A percentile compares a stretch with the other conserved stretches of the same genome.
phyloP scores from a whole-genome alignment of 148 eudicot species.

The Arctostaphylos glauca region DNA sequence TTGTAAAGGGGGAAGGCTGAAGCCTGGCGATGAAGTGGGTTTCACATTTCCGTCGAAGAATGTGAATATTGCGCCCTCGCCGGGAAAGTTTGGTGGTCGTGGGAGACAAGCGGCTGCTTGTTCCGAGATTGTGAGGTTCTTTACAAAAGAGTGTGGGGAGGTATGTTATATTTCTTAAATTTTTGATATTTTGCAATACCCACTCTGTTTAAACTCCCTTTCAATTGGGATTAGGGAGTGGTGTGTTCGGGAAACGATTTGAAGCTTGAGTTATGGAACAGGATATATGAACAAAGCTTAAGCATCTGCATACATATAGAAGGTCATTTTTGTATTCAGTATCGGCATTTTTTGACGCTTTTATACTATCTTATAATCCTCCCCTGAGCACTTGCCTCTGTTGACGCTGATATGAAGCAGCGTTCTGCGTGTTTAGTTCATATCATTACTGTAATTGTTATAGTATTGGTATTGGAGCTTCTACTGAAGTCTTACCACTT shows the following conservation, averaged over 20 bases:
- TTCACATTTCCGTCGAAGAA: constrained; percentile 58
- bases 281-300: background rate
- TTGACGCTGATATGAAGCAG: background rate
- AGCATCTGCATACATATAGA: background rate
- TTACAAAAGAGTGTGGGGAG: constrained; percentile 71
- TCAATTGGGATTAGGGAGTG: background rate
- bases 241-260: background rate
- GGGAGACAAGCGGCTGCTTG: constrained; percentile 46
- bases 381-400: background rate
- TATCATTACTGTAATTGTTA: background rate
- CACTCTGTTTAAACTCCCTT: no score
- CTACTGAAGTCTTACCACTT: background rate
- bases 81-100: constrained; percentile 58
- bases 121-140: constrained; percentile 92
- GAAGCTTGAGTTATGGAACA: background rate
- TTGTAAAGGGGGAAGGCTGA: constrained; percentile 72
- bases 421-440: background rate
- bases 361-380: background rate
- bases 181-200: background rate
- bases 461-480: background rate
- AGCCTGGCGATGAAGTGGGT: constrained; percentile 63
- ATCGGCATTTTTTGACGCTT: background rate
- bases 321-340: no score
- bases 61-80: constrained; percentile 30
- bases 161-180: constrained; percentile 27